Evolutionary conservation across 164 flowering plant species (phyloP).

Genomic region (Nymphaea thermarum): DNA sequence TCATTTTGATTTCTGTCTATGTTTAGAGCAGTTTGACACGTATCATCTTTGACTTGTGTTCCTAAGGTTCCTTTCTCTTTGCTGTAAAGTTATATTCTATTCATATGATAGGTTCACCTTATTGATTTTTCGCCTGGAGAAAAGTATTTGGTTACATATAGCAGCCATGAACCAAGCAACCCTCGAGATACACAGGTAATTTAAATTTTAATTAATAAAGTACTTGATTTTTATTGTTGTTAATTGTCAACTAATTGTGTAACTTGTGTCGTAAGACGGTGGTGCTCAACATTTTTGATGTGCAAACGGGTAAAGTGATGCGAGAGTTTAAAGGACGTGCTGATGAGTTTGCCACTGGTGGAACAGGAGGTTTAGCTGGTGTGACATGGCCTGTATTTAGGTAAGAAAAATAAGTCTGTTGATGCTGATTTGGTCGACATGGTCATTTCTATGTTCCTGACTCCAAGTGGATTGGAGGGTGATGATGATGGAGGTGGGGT

Average conservation of each 20-base stretch:
- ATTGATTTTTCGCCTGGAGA: constrained; percentile 97
- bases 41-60: too few relatives aligned
- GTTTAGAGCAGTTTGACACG: too few relatives aligned
- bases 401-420: constrained; percentile 15
- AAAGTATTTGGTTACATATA: constrained; percentile 79
- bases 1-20: too few relatives aligned
- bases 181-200: constrained; percentile 92
- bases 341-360: constrained; percentile 89
- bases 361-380: constrained; percentile 76
- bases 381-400: constrained; percentile 92
- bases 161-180: constrained; percentile 98
- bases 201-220: neutral
- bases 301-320: constrained; percentile 80
- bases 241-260: constrained; percentile 4
- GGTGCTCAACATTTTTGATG: constrained; percentile 82
- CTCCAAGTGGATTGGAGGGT: too few relatives aligned
- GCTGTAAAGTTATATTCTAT: too few relatives aligned
- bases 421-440: too few relatives aligned
- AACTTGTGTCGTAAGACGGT: constrained; percentile 40
- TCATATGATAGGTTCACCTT: constrained; percentile 49
- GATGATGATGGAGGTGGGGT: neutral
- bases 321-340: constrained; percentile 93
- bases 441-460: too few relatives aligned
- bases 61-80: too few relatives aligned
- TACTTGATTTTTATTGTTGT: neutral